Evolutionary conservation across 2,329 filamentous ascomycete species (phyloP), one percentile per base, ranked within the genome.

Genomic region (Curvularia sp.): DNA sequence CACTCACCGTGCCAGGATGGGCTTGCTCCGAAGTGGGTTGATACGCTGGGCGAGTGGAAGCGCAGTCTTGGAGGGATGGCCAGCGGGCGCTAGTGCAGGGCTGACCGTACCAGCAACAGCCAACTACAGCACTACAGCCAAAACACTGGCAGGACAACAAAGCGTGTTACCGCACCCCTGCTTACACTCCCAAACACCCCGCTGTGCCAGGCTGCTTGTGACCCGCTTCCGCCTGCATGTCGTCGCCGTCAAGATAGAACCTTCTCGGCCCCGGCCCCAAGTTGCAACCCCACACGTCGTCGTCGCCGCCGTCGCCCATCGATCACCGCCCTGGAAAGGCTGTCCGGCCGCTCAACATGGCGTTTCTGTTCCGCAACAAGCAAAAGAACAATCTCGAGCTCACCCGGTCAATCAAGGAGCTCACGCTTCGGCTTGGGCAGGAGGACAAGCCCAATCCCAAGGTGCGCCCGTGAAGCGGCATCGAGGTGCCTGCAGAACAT

Each of bases 341-440:
- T 31, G 57, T 60, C 28, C 46, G 61, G 24, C 58, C 63, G 18
- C 51, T 64, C 68, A 75, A 62, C 62, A 92, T 92, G 89, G 87
- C 88, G 46, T 92, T 91, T 78, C 80, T 91, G 55, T 91, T 91
- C 74, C 82, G 87, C 61, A 84, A 83, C 68, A 84, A 84, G 66
- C 83, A 86, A 69, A 86, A 88, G 76, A 83, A 83, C 65, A 82
- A 85, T 62, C 79, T 84, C 65, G 86, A 92, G 75, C 79, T 90
- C 75, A 82, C 85, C 60, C 81, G 83, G 77, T 81, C 83, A 42
- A 85, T 88, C 47, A 89, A 88, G 70, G 88, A 91, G 58, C 80
- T 88, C 55, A 80, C 90, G 22, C 70, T 80, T 55, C 86, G 83
- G 72, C 77, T 91, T 47, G 72, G 74, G 50, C 73, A 76, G 57